These are phyloP conservation scores for Lindgomyces ingoldianus DNA, from an alignment of 495 filamentous ascomycete genomes.

Conservation along the genomic window DNA sequence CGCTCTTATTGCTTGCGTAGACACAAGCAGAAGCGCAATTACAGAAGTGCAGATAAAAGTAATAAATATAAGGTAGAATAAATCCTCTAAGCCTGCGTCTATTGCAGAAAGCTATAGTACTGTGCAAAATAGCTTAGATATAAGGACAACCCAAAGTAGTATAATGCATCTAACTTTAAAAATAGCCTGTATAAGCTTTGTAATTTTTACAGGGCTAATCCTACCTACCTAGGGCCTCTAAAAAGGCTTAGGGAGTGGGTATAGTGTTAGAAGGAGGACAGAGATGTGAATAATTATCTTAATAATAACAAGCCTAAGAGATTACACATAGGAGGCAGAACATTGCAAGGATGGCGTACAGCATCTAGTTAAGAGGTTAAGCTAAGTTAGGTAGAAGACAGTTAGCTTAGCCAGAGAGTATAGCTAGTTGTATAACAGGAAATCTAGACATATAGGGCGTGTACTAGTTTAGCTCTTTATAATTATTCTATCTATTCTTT, in stretches of 20 bases:
- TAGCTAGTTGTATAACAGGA: no score
- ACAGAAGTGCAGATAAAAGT: background rate
- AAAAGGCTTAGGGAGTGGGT: background rate
- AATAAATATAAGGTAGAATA: conserved; percentile 11
- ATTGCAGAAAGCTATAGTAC: conserved; percentile 20
- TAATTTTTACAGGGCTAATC: no score
- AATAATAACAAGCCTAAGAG: conserved; percentile 5
- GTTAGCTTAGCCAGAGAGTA: no score
- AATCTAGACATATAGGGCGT: no score
- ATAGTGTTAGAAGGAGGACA: conserved; percentile 10
- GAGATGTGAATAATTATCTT: background rate
- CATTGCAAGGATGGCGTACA: background rate
- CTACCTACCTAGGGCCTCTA: conserved; percentile 6
- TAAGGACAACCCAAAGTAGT: conserved; percentile 12
- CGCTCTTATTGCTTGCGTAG: background rate
- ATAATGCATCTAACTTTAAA: conserved; percentile 20
- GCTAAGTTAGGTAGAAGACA: no score
- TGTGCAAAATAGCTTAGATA: conserved; percentile 16
- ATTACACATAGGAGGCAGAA: background rate
- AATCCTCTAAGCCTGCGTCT: conserved; percentile 9
- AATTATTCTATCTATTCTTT: no score
- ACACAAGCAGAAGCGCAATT: conserved; percentile 6
- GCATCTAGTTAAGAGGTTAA: no score
- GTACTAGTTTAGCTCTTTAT: no score
- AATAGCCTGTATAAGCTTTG: conserved; percentile 14